phyloP scores from a whole-genome alignment of 2,329 filamentous ascomycete species.

The Epichloe festucae region DNA sequence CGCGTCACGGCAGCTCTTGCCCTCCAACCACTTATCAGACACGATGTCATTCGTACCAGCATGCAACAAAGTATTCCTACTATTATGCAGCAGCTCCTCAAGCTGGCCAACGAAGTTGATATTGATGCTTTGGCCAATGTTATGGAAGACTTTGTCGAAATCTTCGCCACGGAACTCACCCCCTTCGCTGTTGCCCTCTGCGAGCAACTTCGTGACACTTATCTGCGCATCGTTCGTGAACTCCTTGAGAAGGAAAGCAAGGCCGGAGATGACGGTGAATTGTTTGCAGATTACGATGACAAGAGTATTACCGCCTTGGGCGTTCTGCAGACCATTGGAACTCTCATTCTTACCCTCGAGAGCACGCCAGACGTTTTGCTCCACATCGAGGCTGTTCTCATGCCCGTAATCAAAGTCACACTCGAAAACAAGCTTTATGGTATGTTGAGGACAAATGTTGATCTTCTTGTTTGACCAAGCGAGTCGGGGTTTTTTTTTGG shows the following conservation, averaged over 20 bases:
- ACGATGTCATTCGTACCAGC: slow-evolving; percentile 83
- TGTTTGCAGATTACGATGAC: slow-evolving; percentile 89
- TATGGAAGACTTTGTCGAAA: slow-evolving; percentile 99
- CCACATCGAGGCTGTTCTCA: slow-evolving; percentile 88
- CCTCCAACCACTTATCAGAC: slow-evolving; percentile 86
- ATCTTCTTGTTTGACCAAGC: too few species aligned
- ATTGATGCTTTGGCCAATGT: slow-evolving; percentile 95
- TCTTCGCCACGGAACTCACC: slow-evolving; percentile 92
- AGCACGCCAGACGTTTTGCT: slow-evolving; percentile 91
- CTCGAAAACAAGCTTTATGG: slow-evolving; percentile 95
- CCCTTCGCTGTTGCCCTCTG: slow-evolving; percentile 93
- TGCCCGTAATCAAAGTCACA: slow-evolving; percentile 93
- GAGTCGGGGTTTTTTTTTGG: too few species aligned
- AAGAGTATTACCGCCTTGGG: slow-evolving; percentile 97
- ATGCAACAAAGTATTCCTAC: slow-evolving; percentile 98
- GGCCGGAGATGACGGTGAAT: slow-evolving; percentile 61
- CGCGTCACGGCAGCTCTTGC: slow-evolving; percentile 88
- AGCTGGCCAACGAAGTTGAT: slow-evolving; percentile 94
- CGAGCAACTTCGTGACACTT: slow-evolving; percentile 91
- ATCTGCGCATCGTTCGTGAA: slow-evolving; percentile 84
- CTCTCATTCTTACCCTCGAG: slow-evolving; percentile 89
- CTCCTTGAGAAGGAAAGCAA: slow-evolving; percentile 78
- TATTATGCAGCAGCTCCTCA: slow-evolving; percentile 97
- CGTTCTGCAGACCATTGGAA: slow-evolving; percentile 94
- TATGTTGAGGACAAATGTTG: slow-evolving; percentile 22